Conservation (phyloP, 2,329 filamentous ascomycete genomes). For the Blumeriella jaapii region DNA sequence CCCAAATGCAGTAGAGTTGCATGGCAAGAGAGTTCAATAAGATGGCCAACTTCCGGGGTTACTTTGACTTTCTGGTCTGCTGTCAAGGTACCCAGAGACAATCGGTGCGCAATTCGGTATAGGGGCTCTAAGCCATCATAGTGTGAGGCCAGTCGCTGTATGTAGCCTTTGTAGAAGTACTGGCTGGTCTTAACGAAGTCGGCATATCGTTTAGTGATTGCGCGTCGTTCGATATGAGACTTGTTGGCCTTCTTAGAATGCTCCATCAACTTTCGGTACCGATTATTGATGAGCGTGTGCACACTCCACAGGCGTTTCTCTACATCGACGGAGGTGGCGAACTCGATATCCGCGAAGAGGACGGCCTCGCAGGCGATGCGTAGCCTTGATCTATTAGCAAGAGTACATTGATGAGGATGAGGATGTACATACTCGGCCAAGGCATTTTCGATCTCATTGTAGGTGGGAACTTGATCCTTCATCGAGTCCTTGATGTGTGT, state of each 20-base stretch:
- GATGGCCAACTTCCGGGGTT: constrained; percentile 22
- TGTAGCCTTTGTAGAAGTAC: constrained; percentile 77
- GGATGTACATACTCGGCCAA: constrained; percentile 22
- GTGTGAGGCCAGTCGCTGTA: constrained; percentile 59
- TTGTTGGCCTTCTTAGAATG: constrained; percentile 36
- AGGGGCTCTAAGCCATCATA: constrained; percentile 31
- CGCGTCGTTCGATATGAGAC: constrained; percentile 50
- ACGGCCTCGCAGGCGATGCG: constrained; percentile 54
- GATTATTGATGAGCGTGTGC: constrained; percentile 66
- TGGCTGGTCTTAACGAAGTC: constrained; percentile 81
- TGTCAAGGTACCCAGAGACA: constrained; percentile 20
- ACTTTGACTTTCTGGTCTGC: constrained; percentile 19
- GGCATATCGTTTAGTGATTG: constrained; percentile 69
- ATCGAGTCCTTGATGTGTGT: constrained; percentile 36
- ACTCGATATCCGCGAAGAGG: constrained; percentile 61
- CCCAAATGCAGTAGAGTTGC: constrained; percentile 76
- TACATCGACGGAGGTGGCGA: constrained; percentile 48
- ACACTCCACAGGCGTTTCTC: constrained; percentile 68
- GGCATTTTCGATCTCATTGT: constrained; percentile 33
- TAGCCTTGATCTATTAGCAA: constrained; percentile 20
- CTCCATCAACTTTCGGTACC: constrained; percentile 61
- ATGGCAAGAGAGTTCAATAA: constrained; percentile 65
- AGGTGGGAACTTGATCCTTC: constrained; percentile 35
- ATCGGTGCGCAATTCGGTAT: constrained; percentile 24
- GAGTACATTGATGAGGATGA: neutral